These are phyloP conservation scores for Trifolium repens DNA, from an alignment of 306 rosid species.

Conservation along the genomic window DNA sequence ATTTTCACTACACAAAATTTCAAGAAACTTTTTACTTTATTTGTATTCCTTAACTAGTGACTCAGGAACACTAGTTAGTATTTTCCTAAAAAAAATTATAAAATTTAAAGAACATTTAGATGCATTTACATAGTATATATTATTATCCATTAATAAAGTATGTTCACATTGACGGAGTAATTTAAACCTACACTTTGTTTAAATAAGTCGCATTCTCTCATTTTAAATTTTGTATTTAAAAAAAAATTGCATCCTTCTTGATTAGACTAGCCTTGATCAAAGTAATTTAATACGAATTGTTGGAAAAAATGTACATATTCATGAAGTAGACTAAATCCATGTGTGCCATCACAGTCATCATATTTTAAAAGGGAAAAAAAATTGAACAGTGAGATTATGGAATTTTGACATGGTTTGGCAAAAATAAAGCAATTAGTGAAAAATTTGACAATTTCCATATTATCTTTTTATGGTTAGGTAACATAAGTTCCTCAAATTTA, in stretches of 20 bases:
- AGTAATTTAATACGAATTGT: neutral
- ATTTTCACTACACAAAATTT: too few species aligned
- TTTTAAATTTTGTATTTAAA: too few species aligned
- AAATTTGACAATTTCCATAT: constrained; percentile 38
- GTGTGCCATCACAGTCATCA: constrained; percentile 34
- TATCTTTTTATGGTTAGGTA: constrained; percentile 47
- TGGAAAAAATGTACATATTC: constrained; percentile 34
- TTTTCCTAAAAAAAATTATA: neutral
- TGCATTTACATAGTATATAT: too few species aligned
- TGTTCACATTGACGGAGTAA: too few species aligned
- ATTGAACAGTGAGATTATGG: constrained; percentile 31
- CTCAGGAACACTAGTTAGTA: too few species aligned
- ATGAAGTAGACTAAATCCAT: constrained; percentile 35
- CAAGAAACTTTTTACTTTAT: too few species aligned
- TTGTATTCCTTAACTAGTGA: too few species aligned
- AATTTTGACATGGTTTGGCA: constrained; percentile 45
- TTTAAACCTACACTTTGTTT: neutral
- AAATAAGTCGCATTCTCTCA: neutral
- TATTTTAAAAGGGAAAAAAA: constrained; percentile 1
- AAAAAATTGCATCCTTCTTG: neutral
- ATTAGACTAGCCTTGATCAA: neutral
- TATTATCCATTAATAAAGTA: neutral
- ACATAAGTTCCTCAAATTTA: constrained; percentile 44
- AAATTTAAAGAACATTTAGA: neutral
- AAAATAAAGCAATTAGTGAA: constrained; percentile 39